Evolutionary conservation across 225 moss, liverwort and hornwort species (phyloP), one percentile per base, ranked within the genome.

Genomic region (Pleurozium schreberi): DNA sequence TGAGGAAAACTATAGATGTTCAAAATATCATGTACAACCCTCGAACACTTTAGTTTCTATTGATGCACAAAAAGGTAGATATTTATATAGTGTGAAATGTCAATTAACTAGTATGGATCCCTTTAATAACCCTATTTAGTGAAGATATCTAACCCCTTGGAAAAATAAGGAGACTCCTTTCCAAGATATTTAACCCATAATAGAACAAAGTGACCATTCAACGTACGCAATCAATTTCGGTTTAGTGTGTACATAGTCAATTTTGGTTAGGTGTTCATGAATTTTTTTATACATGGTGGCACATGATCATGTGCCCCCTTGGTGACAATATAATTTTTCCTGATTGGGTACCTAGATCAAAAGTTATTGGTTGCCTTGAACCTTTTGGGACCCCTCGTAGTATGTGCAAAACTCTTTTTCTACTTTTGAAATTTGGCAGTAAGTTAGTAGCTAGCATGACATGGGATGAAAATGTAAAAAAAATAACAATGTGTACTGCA

Each of bases 171-270:
- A 74, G 7, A 2, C 18, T 19, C 31, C 18, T 73, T 30, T 47
- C 10, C 0, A 43, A 74, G 30, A 73, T 73, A 73, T 45, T 28
- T 30, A 45, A 30, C 9, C 26, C 12, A 5, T 9, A 26, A n/a
- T 1, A 23, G 3, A 23, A 68, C 13, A 22, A 69, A 12, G 42
- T 70, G 42, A 70, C 15, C 3, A 0, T 42, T 70, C 42, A 42
- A 70, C 0, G 0, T 27, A 27, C 0, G 3, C 5, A 28, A 43
- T 5, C 16, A 9, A 7, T 43, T 9, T 21, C 0, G 0, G 4
- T 3, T 42, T 14, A 13, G 40, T 14, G 25, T 14, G 1, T 8
- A 14, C 14, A 26, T 14, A 70, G 5, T 14, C 70, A 42, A 42
- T 42, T n/a, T 26, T 26, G 14, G 70, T 42, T 1, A 1, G 26